Evolutionary conservation across 768 basidiomycete species (phyloP).

Genomic region (Suillus bovinus): DNA sequence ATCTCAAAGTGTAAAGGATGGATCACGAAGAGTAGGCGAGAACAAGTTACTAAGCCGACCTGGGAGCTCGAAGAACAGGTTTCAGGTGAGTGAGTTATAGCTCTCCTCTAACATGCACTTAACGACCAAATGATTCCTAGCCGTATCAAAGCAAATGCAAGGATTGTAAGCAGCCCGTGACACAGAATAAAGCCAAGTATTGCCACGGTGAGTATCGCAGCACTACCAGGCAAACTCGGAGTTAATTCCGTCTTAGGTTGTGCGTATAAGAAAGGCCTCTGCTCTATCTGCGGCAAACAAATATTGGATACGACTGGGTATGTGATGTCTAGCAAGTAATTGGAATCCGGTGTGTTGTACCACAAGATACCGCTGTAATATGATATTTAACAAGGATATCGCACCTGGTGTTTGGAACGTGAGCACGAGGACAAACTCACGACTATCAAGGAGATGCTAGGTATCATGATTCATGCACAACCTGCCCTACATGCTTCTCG

Average conservation of each 20-base stretch:
- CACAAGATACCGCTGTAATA: conserved; percentile 26
- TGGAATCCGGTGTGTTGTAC: neutral
- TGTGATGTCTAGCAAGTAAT: conserved; percentile 81
- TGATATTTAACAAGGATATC: conserved; percentile 9
- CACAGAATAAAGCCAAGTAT: conserved; percentile 87
- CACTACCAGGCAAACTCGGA: conserved; percentile 9
- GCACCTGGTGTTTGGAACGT: conserved; percentile 16
- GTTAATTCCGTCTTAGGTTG: conserved; percentile 53
- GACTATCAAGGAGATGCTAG: conserved; percentile 20
- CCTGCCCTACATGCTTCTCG: conserved; percentile 31
- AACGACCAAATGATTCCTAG: conserved; percentile 36
- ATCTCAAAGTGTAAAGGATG: conserved; percentile 74
- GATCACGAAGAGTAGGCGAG: conserved; percentile 78
- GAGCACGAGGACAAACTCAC: neutral
- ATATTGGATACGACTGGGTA: conserved; percentile 84
- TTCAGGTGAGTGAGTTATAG: conserved; percentile 52
- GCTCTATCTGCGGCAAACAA: conserved; percentile 85
- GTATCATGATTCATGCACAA: conserved; percentile 26
- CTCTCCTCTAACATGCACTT: conserved; percentile 16
- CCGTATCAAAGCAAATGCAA: conserved; percentile 88
- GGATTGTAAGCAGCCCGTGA: conserved; percentile 81
- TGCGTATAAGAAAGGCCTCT: conserved; percentile 84
- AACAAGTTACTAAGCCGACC: conserved; percentile 78
- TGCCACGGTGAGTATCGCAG: conserved; percentile 67
- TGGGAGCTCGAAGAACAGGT: conserved; percentile 73